Evolutionary conservation across 768 basidiomycete genomes (phyloP).

Genomic region (Lactarius vividus): DNA sequence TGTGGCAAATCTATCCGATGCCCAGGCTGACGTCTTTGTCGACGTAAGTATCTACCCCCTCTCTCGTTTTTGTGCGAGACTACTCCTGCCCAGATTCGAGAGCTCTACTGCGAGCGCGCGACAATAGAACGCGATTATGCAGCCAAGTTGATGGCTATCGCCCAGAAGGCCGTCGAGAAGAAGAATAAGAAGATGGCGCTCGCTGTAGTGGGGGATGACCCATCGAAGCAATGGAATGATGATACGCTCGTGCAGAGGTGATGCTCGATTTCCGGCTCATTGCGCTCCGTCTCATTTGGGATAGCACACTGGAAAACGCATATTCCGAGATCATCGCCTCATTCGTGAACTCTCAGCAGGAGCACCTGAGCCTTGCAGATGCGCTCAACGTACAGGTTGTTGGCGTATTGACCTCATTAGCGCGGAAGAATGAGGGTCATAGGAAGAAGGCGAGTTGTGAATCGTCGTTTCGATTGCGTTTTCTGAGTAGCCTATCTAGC

Average conservation of each 20-base stretch:
- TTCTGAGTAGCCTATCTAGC: conserved; percentile 39
- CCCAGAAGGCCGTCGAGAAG: conserved; percentile 68
- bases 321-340: conserved; percentile 67
- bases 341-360: conserved; percentile 58
- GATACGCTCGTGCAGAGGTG: conserved; percentile 56
- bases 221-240: conserved; percentile 60
- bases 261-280: no score
- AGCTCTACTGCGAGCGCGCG: conserved; percentile 64
- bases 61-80: conserved; percentile 3
- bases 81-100: conserved; percentile 55
- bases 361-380: conserved; percentile 68
- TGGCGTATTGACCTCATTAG: conserved; percentile 59
- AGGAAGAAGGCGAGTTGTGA: conserved; percentile 57
- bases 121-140: conserved; percentile 80
- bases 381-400: conserved; percentile 55
- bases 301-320: conserved; percentile 70
- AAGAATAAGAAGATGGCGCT: conserved; percentile 54
- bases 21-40: conserved; percentile 23
- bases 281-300: conserved; percentile 6
- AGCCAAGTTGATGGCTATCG: conserved; percentile 59
- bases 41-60: conserved; percentile 15
- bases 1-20: conserved; percentile 30
- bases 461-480: conserved; percentile 3
- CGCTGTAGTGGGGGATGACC: conserved; percentile 64
- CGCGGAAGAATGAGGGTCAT: conserved; percentile 59